These are phyloP conservation scores for Phoma sp. DNA, from an alignment of 2,329 filamentous ascomycete genomes.

Conservation along the genomic window DNA sequence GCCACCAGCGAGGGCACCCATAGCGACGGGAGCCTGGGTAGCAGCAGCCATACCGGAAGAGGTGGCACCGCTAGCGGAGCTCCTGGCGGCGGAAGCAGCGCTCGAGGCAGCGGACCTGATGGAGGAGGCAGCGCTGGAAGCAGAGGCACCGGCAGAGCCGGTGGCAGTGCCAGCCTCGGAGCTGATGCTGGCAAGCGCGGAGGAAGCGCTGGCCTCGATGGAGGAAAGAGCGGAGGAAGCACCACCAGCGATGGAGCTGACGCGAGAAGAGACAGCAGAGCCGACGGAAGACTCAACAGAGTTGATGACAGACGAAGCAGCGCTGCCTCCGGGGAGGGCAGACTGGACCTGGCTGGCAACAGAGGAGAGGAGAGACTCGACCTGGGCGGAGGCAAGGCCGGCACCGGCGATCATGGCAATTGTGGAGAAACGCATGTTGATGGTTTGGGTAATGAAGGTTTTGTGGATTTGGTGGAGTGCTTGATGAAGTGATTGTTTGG, in stretches of 20 bases:
- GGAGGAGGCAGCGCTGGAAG: constrained; percentile 11
- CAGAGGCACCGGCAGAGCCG: constrained; percentile 6
- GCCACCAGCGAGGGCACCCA: constrained; percentile 42
- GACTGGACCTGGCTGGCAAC: constrained; percentile 7
- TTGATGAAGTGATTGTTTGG: constrained; percentile 19
- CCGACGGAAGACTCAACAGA: constrained; percentile 12
- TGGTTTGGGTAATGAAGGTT: constrained; percentile 6
- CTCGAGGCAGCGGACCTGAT: constrained; percentile 3
- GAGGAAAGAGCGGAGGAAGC: constrained; percentile 22
- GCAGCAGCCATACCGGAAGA: constrained; percentile 28
- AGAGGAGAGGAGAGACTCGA: constrained; percentile 34
- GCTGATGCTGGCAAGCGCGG: constrained; percentile 23
- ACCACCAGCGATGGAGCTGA: constrained; percentile 17
- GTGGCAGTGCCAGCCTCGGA: constrained; percentile 18
- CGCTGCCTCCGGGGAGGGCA: constrained; percentile 14
- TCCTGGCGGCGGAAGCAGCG: constrained; percentile 10
- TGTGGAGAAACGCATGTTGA: constrained; percentile 47
- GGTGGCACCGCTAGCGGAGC: constrained; percentile 15
- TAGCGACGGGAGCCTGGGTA: constrained; percentile 35
- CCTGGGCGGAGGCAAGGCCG: constrained; percentile 37
- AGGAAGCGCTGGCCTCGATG: constrained; percentile 19
- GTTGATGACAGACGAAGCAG: constrained; percentile 9
- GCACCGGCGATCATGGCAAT: constrained; percentile 39
- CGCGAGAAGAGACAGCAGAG: constrained; percentile 17
- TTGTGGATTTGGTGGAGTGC: constrained; percentile 11